Conservation (phyloP, 2,329 filamentous ascomycete genomes). For the Xylaria sp. region DNA sequence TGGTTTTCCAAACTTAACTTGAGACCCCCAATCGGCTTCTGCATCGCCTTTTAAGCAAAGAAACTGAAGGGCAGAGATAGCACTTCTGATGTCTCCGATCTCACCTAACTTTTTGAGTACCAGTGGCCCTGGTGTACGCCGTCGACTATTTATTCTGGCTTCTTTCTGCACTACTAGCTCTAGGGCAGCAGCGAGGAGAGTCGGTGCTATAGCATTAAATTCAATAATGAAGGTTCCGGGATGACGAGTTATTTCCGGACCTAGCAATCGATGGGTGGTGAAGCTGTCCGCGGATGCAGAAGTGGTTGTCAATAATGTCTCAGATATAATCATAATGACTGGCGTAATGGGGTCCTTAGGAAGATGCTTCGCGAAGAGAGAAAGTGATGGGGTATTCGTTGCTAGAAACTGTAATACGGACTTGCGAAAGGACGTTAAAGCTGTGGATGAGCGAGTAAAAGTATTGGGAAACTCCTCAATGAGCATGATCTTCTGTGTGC, state of each 20-base stretch:
- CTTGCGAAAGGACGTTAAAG: constrained; percentile 76
- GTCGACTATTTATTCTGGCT: constrained; percentile 78
- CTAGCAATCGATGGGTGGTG: constrained; percentile 88
- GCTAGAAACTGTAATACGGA: constrained; percentile 80
- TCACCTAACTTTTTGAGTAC: constrained; percentile 84
- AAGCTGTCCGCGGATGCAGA: constrained; percentile 90
- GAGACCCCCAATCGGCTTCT: constrained; percentile 79
- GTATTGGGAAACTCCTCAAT: constrained; percentile 87
- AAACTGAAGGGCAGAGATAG: constrained; percentile 92
- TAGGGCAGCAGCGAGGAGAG: constrained; percentile 84
- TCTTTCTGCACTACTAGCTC: constrained; percentile 87
- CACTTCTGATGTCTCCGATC: constrained; percentile 90
- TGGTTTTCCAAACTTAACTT: constrained; percentile 74
- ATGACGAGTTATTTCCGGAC: constrained; percentile 85
- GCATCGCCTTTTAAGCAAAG: constrained; percentile 84
- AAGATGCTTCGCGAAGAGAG: constrained; percentile 57
- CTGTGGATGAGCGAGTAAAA: constrained; percentile 71
- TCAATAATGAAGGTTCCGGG: constrained; percentile 83
- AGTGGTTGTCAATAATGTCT: constrained; percentile 86
- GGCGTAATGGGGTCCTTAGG: constrained; percentile 68
- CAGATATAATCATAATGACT: constrained; percentile 89
- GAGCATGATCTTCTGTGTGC: constrained; percentile 69
- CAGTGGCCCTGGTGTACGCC: constrained; percentile 78
- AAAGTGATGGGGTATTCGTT: constrained; percentile 68
- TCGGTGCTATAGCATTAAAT: constrained; percentile 92